phyloP scores from a whole-genome alignment of 1,284 basidiomycete species.

The Afroboletus lepidellus region DNA sequence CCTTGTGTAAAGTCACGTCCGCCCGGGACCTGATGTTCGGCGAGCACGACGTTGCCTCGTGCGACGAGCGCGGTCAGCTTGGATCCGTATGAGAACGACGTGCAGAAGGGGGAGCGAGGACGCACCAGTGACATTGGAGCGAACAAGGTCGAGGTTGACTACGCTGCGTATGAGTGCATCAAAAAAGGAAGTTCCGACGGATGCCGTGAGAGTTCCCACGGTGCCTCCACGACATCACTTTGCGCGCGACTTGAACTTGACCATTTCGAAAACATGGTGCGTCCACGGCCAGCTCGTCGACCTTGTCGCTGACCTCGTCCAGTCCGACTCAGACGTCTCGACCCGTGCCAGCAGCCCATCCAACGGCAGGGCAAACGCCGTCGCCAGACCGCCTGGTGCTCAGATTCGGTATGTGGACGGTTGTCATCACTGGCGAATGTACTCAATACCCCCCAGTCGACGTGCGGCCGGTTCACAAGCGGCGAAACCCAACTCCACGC shows the following conservation, averaged over 20 bases:
- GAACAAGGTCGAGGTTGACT: neutral
- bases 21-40: constrained; percentile 71
- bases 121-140: constrained; percentile 23
- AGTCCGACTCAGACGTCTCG: constrained; percentile 66
- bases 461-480: constrained; percentile 69
- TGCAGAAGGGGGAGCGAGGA: neutral
- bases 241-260: constrained; percentile 10
- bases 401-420: constrained; percentile 63
- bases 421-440: neutral
- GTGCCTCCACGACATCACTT: constrained; percentile 24
- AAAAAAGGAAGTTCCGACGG: constrained; percentile 21
- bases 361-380: constrained; percentile 41
- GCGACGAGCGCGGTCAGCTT: constrained; percentile 88
- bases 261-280: constrained; percentile 26
- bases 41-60: constrained; percentile 75
- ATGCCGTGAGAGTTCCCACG: constrained; percentile 23
- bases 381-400: constrained; percentile 72
- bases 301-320: neutral
- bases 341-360: constrained; percentile 42
- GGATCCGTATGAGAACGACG: neutral
- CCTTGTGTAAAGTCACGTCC: constrained; percentile 86
- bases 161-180: neutral
- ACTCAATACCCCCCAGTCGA: constrained; percentile 50
- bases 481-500: constrained; percentile 82
- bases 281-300: constrained; percentile 1